A percentile compares a stretch with the other conserved stretches of the same genome.
These are phyloP conservation scores for Epichloe baconii DNA, from an alignment of 2,329 filamentous ascomycete species.

Conservation along the genomic window DNA sequence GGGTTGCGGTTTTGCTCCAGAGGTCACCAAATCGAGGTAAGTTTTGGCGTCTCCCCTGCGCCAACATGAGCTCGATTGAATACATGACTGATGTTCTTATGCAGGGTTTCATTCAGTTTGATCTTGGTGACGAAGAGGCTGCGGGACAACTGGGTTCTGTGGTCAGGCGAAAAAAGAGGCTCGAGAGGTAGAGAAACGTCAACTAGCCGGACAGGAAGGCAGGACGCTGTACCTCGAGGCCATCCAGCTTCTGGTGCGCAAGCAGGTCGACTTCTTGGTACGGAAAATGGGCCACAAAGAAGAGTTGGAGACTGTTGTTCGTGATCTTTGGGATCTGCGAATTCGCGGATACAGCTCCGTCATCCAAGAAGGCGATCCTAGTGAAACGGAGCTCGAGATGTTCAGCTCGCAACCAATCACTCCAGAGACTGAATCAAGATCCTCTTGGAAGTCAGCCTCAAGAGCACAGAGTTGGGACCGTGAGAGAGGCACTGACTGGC, in stretches of 20 bases:
- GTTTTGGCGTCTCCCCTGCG: constrained; percentile 2
- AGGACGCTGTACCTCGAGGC: constrained; percentile 71
- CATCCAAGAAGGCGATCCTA: constrained; percentile 14
- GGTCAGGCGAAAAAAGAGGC: constrained; percentile 44
- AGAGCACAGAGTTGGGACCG: constrained; percentile 31
- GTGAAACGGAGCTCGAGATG: constrained; percentile 18
- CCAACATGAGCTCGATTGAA: background rate
- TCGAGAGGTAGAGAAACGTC: constrained; percentile 37
- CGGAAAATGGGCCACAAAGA: constrained; percentile 49
- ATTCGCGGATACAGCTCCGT: constrained; percentile 30
- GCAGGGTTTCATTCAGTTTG: constrained; percentile 42
- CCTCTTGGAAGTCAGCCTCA: constrained; percentile 16
- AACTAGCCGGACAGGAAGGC: constrained; percentile 53
- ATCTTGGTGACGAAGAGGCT: constrained; percentile 55
- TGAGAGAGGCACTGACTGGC: constrained; percentile 33
- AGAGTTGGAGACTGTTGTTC: constrained; percentile 67
- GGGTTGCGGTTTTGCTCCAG: constrained; percentile 68
- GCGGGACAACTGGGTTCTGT: constrained; percentile 47
- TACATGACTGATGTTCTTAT: background rate
- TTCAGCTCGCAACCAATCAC: constrained; percentile 26
- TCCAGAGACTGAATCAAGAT: constrained; percentile 8
- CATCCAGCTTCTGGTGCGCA: constrained; percentile 72
- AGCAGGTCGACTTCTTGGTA: constrained; percentile 66
- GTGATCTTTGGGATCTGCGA: constrained; percentile 75
- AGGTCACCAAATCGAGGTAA: constrained; percentile 66